These are phyloP conservation scores for Periglandula ipomoeae DNA, from an alignment of 2,329 filamentous ascomycete genomes.

Conservation along the genomic window DNA sequence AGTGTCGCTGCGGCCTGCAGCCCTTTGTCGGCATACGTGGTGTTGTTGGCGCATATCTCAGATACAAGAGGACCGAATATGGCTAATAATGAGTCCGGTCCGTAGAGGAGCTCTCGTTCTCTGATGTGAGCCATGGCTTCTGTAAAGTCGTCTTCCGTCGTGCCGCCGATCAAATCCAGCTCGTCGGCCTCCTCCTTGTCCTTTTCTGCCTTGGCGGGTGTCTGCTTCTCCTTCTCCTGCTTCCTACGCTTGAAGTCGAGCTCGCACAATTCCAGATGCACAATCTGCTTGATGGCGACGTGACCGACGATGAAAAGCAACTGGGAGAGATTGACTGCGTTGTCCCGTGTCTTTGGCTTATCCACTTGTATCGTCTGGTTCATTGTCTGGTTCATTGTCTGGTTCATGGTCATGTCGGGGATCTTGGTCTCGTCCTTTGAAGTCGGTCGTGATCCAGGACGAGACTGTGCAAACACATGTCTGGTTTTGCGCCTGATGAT, in stretches of 20 bases:
- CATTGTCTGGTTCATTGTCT: constrained; percentile 10
- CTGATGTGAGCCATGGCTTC: constrained; percentile 78
- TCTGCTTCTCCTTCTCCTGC: constrained; percentile 70
- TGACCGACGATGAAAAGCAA: constrained; percentile 92
- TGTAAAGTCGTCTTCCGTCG: constrained; percentile 87
- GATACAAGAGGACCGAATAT: constrained; percentile 86
- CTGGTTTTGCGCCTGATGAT: constrained; percentile 81
- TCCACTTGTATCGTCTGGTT: constrained; percentile 8
- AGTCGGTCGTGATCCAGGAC: constrained; percentile 31
- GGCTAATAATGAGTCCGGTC: constrained; percentile 72
- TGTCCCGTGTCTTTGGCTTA: constrained; percentile 48
- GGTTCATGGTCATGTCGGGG: constrained; percentile 22
- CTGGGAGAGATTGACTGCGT: constrained; percentile 73
- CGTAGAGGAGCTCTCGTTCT: constrained; percentile 75
- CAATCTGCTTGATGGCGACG: constrained; percentile 97
- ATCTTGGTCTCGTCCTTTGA: constrained; percentile 31
- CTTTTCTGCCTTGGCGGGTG: constrained; percentile 37
- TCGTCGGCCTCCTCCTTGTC: constrained; percentile 65
- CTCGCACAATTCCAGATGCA: constrained; percentile 94
- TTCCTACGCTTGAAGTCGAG: constrained; percentile 96
- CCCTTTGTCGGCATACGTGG: constrained; percentile 78
- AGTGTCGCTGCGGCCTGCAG: constrained; percentile 89
- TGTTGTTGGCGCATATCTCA: constrained; percentile 93
- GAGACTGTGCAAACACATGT: constrained; percentile 56
- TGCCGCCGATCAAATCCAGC: constrained; percentile 91